Percentiles rank a stretch among this genome's conserved stretches.
These are phyloP conservation scores for Phalaenopsis hybrid DNA, from an alignment of 116 monocot genomes.

Conservation along the genomic window DNA sequence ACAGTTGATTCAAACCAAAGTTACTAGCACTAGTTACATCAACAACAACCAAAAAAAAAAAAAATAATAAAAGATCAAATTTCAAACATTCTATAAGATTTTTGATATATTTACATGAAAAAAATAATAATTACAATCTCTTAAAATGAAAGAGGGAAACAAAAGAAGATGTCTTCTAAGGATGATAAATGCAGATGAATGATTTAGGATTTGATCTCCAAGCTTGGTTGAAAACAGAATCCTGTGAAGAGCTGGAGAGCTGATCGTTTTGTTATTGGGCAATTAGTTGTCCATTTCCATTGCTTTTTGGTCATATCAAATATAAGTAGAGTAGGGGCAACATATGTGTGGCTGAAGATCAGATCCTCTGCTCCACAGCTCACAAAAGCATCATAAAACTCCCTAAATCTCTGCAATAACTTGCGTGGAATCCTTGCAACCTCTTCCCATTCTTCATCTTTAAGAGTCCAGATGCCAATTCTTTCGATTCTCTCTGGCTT, in stretches of 20 bases:
- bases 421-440: slow-evolving; percentile 64
- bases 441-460: slow-evolving; percentile 49
- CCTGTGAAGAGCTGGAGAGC: slow-evolving; percentile 81
- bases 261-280: slow-evolving; percentile 66
- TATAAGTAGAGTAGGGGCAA: slow-evolving; percentile 46
- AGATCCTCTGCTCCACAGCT: slow-evolving; percentile 56
- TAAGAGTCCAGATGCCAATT: slow-evolving; percentile 71
- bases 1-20: too few species aligned
- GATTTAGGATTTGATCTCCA: slow-evolving; percentile 42
- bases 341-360: slow-evolving; percentile 75
- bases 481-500: slow-evolving; percentile 61
- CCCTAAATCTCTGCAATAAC: slow-evolving; percentile 74
- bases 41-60: too few species aligned
- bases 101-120: too few species aligned
- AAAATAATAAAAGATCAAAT: too few species aligned
- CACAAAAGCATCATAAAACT: slow-evolving; percentile 79
- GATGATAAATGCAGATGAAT: background rate
- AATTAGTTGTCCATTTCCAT: slow-evolving; percentile 69
- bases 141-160: too few species aligned
- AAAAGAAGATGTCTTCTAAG: background rate
- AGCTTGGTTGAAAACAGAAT: slow-evolving; percentile 79
- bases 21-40: too few species aligned
- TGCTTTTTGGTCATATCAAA: slow-evolving; percentile 60
- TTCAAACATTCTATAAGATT: too few species aligned
- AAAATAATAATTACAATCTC: too few species aligned